Evolutionary conservation across 106 monocot genomes (phyloP).

Genomic region (Platanthera zijinensis): DNA sequence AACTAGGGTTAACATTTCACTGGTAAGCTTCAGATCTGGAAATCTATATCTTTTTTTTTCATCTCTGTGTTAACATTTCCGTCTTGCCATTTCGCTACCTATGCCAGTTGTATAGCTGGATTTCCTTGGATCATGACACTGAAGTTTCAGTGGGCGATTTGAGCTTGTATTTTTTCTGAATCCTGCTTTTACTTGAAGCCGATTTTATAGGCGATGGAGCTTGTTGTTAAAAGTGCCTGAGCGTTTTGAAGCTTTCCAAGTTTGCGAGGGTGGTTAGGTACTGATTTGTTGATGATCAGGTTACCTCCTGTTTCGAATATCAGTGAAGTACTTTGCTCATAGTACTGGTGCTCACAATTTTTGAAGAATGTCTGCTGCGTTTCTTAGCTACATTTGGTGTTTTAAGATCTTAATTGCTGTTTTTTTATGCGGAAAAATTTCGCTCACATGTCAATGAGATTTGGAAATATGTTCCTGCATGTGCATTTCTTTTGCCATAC

Average conservation of each 20-base stretch:
- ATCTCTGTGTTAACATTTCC: neutral
- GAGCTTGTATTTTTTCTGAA: conserved; percentile 1
- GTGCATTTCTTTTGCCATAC: neutral
- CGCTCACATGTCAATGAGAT: neutral
- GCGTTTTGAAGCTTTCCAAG: neutral
- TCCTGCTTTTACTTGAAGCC: neutral
- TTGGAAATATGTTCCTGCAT: neutral
- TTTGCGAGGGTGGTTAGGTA: neutral
- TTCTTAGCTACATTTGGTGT: neutral
- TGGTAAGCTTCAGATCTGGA: conserved; percentile 17
- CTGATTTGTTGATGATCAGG: neutral
- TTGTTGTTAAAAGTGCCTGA: neutral
- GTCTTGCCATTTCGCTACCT: neutral
- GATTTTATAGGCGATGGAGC: neutral
- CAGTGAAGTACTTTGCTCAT: neutral
- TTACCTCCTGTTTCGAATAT: too few relatives aligned
- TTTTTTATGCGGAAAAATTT: neutral
- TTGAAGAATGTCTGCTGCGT: neutral
- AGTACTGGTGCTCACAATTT: neutral
- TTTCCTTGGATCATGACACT: neutral
- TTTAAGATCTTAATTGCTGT: neutral
- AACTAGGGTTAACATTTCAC: conserved; percentile 17
- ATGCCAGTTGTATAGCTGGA: neutral
- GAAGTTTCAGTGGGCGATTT: neutral
- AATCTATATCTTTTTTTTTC: neutral